phyloP scores from a whole-genome alignment of 805 yeast genomes.

The Candida tammaniensis region DNA sequence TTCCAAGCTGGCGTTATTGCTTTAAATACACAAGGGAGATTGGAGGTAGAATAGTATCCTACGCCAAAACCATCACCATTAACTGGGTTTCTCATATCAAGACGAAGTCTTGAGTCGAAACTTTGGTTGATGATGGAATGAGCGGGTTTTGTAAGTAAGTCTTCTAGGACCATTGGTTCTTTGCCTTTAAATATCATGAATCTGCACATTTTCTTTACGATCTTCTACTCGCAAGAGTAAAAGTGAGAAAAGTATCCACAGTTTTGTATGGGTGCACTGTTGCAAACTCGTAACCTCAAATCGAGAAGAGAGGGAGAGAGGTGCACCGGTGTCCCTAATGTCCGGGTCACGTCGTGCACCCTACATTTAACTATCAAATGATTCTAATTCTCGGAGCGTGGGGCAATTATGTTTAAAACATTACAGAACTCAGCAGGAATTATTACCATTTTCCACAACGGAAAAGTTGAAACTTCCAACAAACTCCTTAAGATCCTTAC shows the following conservation, averaged over 20 bases:
- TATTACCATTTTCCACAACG: constrained; percentile 39
- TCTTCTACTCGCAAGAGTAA: too few species aligned
- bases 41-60: constrained; percentile 66
- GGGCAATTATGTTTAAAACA: constrained; percentile 41
- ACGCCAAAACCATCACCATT: constrained; percentile 99
- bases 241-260: too few species aligned
- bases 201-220: constrained; percentile 92
- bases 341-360: too few species aligned
- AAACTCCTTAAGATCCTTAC: constrained; percentile 29
- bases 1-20: constrained; percentile 99
- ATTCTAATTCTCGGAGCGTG: too few species aligned
- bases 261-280: neutral
- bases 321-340: too few species aligned
- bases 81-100: constrained; percentile 88
- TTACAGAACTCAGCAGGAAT: constrained; percentile 42
- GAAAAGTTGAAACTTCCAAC: constrained; percentile 30
- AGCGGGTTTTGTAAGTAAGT: constrained; percentile 88
- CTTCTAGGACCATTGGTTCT: constrained; percentile 82
- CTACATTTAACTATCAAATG: too few species aligned
- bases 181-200: constrained; percentile 89
- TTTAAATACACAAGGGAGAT: constrained; percentile 87
- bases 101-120: constrained; percentile 81
- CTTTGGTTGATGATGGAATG: constrained; percentile 97
- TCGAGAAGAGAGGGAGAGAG: too few species aligned
- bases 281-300: too few species aligned